Base-by-base conservation (phyloP, 139 green algal genomes). In the Picochlorum sp. region DNA sequence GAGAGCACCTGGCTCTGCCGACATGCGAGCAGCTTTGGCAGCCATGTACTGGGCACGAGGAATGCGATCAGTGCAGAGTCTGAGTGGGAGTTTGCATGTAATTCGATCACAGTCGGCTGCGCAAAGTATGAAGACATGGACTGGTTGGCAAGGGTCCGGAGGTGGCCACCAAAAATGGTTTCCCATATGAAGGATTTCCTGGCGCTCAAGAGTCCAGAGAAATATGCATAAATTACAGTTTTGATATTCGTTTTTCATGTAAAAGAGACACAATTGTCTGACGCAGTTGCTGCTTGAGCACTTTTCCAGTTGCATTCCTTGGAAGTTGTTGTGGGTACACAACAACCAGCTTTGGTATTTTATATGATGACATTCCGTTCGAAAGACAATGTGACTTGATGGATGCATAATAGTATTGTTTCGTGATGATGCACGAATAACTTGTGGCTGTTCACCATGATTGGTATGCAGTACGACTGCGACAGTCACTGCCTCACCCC, bases 11-110 rank as follows among this genome's bases (percentile, higher is more conserved):
- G 89, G 88, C 21, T 82, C 57, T 15, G 80, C 80, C 0, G 89
- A 96, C 76, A 90, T 91, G 75, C 71, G 88, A 0, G 88, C 83
- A 3, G 89, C 85, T 6, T 77, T 95, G 18, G 81, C 88, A 0
- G 86, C 89, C 4, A 65, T 94, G 47, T 89, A 90, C 63, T 96
- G 81, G 76, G 45, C 34, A 20, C 45, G 61, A 26, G 88, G 2
- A 18, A 65, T 5, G 58, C 76, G 61, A 56, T 71, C 11, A 26
- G 71, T 26, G 86, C 87, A 15, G 87, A 95, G 61, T 59, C 69
- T 21, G 54, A 73, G 59, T 93, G 85, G 83, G 50, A 88, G n/a
- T 89, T 81, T 67, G 86, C 86, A 4, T 95, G 85, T 73, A 69
- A 77, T 52, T 71, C 56, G 3, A 89, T 95, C 37, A 73, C 69